Evolutionary conservation across 352 stramenopile genomes (phyloP).

Genomic region (Pythium aphanidermatum): DNA sequence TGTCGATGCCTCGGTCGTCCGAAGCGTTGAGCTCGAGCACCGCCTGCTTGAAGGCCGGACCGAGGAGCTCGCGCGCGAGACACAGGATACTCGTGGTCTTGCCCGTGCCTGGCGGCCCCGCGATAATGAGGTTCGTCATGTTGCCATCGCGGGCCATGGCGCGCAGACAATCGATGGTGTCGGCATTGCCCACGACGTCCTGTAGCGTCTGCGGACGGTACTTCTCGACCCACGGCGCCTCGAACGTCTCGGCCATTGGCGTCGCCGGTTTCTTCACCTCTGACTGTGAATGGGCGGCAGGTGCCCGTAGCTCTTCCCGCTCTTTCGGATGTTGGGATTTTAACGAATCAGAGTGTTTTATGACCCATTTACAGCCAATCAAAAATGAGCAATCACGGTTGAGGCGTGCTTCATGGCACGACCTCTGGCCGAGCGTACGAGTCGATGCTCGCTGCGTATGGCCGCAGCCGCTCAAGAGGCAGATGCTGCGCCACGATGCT

Average conservation of each 20-base stretch:
- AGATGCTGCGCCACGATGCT: conserved; percentile 41
- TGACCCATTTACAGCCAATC: conserved; percentile 9
- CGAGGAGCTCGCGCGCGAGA: conserved; percentile 87
- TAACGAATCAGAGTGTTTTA: conserved; percentile 1
- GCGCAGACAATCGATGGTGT: conserved; percentile 93
- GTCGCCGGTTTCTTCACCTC: neutral
- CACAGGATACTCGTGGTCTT: conserved; percentile 94
- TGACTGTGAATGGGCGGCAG: neutral
- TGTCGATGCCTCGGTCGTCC: conserved; percentile 91
- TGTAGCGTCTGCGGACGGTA: conserved; percentile 90
- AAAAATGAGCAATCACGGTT: too few relatives aligned
- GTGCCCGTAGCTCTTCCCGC: conserved; percentile 5
- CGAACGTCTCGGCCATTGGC: conserved; percentile 76
- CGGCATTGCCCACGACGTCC: conserved; percentile 98
- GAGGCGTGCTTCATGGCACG: too few relatives aligned
- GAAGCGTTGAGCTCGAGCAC: conserved; percentile 99
- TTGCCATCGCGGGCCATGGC: conserved; percentile 96
- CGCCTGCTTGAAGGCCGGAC: conserved; percentile 73
- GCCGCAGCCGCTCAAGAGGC: conserved; percentile 21
- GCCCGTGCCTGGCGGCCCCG: conserved; percentile 88
- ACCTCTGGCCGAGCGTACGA: conserved; percentile 33
- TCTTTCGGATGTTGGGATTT: conserved; percentile 3
- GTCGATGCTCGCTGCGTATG: conserved; percentile 41
- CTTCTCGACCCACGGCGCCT: conserved; percentile 98
- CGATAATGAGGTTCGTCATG: conserved; percentile 98